Conservation (phyloP, 192 early-diverging fungal species). For the Linnemannia schmuckeri region DNA sequence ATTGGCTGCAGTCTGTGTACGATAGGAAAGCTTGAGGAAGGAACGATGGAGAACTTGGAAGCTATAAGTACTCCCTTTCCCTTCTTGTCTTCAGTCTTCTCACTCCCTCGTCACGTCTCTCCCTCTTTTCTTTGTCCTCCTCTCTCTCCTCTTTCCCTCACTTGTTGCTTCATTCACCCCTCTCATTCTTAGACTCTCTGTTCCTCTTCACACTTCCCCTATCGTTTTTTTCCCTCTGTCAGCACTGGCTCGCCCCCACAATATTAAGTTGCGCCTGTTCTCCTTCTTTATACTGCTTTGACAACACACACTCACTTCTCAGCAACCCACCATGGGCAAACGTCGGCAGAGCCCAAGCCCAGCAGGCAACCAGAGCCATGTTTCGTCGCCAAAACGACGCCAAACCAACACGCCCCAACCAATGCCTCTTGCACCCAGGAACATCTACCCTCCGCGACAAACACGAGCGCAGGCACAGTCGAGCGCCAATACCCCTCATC, state of each 20-base stretch:
- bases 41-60: no score
- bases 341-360: neutral
- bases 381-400: neutral
- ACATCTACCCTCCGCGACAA: no score
- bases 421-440: no score
- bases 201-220: neutral
- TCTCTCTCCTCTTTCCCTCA: neutral
- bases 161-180: neutral
- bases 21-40: neutral
- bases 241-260: neutral
- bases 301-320: no score
- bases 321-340: neutral
- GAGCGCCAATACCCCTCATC: no score
- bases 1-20: neutral
- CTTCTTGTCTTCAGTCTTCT: no score
- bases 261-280: no score
- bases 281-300: neutral
- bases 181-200: neutral
- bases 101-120: no score
- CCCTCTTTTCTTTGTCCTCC: no score
- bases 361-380: neutral
- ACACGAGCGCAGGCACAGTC: neutral
- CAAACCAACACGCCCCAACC: neutral
- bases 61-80: no score
- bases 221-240: neutral